Base-by-base conservation (phyloP, 345 rosid species). In the Cardamine resedifolia region DNA sequence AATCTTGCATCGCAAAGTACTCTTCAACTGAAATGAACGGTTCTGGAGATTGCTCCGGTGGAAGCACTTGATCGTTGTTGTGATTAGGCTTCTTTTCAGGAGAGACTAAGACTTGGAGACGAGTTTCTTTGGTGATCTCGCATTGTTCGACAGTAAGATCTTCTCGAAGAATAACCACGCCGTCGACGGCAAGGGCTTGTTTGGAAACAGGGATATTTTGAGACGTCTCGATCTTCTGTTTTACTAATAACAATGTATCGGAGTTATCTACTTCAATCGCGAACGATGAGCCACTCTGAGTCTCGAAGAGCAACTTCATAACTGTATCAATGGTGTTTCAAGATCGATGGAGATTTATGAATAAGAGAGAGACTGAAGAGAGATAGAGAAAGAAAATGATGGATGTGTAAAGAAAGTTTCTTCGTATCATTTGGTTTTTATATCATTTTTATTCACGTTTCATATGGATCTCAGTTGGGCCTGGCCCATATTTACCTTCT, bases 241-340 rank as follows among this genome's bases (percentile, higher is more conserved):
- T 91, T 84, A 91, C 85, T 52, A 84, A 87, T 1, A 79, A 78
- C 49, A 94, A 78, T 1, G 89, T 84, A 57, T 91, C 91, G 4
- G 64, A 76, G 77, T 28, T 75, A 48, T 87, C 84, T 20, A 91
- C 65, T 79, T 89, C 89, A 48, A 88, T 84, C 57, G 81, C 51
- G 78, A 89, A 88, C 15, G 83, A 72, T 48, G 45, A 55, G 36
- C 90, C 86, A 64, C 47, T 56, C 14, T 68, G 79, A 26, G 80
- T 72, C 26, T 86, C 90, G 39, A 94, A 82, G 78, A 82, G 9
- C 10, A 33, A 10, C 1, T 33, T 83, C 96, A 89, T 91, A n/a
- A 49, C 20, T 73, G 38, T 43, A 34, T 55, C 52, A 28, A 52
- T 28, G 55, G 60, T 47, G 58, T 48, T 24, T 58, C 14, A 47